Evolutionary conservation across 306 rosid genomes (phyloP).

Genomic region (Fagus crenata): DNA sequence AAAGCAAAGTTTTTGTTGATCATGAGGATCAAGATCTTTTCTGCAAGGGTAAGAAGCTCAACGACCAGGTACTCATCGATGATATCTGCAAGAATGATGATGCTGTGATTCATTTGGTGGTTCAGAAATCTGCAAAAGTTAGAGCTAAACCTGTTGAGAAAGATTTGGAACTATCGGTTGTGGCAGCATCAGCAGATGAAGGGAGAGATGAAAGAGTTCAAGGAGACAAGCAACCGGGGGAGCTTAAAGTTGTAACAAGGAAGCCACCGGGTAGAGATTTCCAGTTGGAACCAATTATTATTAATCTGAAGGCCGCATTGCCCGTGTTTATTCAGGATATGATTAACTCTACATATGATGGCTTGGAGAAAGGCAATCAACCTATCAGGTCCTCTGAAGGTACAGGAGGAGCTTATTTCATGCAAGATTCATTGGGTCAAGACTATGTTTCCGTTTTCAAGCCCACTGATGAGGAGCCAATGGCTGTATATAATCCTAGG

Average conservation of each 20-base stretch:
- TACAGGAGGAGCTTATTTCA: constrained; percentile 88
- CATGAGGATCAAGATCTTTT: constrained; percentile 56
- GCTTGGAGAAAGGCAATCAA: constrained; percentile 41
- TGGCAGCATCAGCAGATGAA: constrained; percentile 31
- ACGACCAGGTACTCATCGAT: constrained; percentile 51
- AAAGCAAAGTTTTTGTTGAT: constrained; percentile 47
- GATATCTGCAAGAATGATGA: constrained; percentile 47
- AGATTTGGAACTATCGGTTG: constrained; percentile 64
- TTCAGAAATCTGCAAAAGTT: constrained; percentile 56
- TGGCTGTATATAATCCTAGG: constrained; percentile 76
- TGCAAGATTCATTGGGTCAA: constrained; percentile 59
- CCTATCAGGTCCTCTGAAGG: constrained; percentile 60
- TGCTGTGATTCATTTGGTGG: constrained; percentile 57
- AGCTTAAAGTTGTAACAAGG: constrained; percentile 19
- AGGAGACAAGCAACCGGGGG: constrained; percentile 19
- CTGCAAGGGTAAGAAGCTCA: constrained; percentile 51
- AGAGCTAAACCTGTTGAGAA: constrained; percentile 41
- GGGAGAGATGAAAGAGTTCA: constrained; percentile 8
- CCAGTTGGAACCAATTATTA: constrained; percentile 45
- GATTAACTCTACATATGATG: constrained; percentile 44
- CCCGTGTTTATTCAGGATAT: constrained; percentile 47
- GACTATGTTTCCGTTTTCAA: constrained; percentile 77
- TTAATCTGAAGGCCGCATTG: constrained; percentile 37
- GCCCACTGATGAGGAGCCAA: constrained; percentile 96
- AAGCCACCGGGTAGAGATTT: constrained; percentile 35